Percentiles rank a stretch among this genome's conserved stretches.
phyloP scores from a whole-genome alignment of 148 eudicot genomes.

The Camellia lanceoleosa region DNA sequence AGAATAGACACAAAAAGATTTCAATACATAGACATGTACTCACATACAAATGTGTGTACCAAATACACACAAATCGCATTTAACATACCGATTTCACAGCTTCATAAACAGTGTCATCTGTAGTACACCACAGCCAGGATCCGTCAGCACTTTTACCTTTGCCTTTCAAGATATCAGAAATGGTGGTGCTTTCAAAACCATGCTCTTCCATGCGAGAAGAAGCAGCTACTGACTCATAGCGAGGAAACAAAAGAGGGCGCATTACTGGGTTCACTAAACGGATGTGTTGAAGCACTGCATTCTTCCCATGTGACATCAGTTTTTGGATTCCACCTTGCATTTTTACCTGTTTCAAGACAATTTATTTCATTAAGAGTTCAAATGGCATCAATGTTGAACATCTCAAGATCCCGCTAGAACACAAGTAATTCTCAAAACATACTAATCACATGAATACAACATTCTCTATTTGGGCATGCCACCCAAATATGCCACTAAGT shows the following conservation, averaged over 20 bases:
- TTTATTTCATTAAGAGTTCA: not conserved
- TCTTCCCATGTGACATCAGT: constrained; percentile 54
- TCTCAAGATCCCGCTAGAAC: not conserved
- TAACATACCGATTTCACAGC: constrained; percentile 79
- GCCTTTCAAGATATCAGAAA: constrained; percentile 66
- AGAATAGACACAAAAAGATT: not conserved
- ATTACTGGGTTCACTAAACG: constrained; percentile 53
- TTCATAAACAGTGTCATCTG: constrained; percentile 84
- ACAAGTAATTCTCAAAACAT: not conserved
- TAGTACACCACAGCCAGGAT: constrained; percentile 97
- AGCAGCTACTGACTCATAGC: constrained; percentile 53
- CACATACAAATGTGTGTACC: no score
- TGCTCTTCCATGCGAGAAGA: constrained; percentile 77
- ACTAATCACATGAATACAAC: not conserved
- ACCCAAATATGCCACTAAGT: not conserved
- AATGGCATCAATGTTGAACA: not conserved
- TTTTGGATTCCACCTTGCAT: constrained; percentile 77
- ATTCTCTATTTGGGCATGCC: not conserved
- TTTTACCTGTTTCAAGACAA: constrained; percentile 21
- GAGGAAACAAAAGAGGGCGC: constrained; percentile 50
- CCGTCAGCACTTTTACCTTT: constrained; percentile 95
- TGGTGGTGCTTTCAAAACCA: constrained; percentile 92
- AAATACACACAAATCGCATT: not conserved
- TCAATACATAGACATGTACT: no score
- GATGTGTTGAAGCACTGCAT: constrained; percentile 61